Base-by-base conservation (phyloP, 83 land plant genomes). In the Picea mariana region DNA sequence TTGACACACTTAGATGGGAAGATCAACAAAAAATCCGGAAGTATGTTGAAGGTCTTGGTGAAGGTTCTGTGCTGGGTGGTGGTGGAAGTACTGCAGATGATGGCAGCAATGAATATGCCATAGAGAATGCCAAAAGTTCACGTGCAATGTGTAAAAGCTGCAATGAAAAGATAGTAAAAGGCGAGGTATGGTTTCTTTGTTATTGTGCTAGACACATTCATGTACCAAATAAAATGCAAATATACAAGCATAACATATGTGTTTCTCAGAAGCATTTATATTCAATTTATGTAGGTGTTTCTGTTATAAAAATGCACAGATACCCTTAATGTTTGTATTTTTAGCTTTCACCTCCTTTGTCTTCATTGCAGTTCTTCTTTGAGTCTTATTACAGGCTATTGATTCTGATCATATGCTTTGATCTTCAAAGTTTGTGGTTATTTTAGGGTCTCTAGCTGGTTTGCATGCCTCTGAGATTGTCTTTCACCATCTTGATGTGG, bases 131-230 rank as follows among this genome's bases (percentile, higher is more conserved):
- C 26, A 92, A 90, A 82, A 87, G 88, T 79, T 89, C 93, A 78
- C 91, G 97, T 76, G 97, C 99, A 80, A 69, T 90, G 38, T 98
- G 99, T 87, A 94, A 86, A 75, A 82, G 47, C 47, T 98, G 99
- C 79, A 83, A 68, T 42, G 82, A 92, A 75, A 98, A 98, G 82
- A 95, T 98, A 71, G 78, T 78, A 82, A 98, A 98, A 89, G 99
- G 98, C 82, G 85, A 89, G 89, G 99, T 95, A 71, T 26, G 83
- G 60, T 75, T 61, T 81, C 17, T 6, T 60, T 82, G n/a, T 47
- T 49, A 80, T 23, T 76, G 15, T 69, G 13, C 16, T 80, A 17
- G 9, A 59, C 17, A 9, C 26, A 80, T 6, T 17, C 63, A 62
- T 62, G 59, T 52, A 59, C 20, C 16, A 3, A 9, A 18, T 80